Percentiles rank a stretch among this genome's conserved stretches.
phyloP scores from a whole-genome alignment of 139 green algal genomes.

The Monoraphidium neglectum region DNA sequence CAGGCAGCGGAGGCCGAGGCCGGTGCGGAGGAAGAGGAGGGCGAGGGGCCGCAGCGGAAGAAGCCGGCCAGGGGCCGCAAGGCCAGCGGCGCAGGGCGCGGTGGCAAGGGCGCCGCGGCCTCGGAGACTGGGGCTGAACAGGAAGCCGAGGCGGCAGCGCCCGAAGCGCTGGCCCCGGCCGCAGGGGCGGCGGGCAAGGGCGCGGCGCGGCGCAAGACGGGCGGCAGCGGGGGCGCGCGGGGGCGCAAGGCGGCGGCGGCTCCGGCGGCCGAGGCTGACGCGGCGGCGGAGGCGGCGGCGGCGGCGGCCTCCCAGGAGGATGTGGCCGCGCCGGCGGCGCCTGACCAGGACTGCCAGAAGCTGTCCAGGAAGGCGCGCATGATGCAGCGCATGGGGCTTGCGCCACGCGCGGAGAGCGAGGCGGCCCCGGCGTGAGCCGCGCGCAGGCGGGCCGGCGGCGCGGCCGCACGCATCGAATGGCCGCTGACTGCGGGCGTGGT shows the following conservation, averaged over 20 bases:
- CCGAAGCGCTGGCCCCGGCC: too few relatives aligned
- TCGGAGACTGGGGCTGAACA: neutral
- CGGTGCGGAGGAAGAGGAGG: slow-evolving; percentile 3
- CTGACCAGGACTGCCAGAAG: neutral
- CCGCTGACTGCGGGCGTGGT: too few relatives aligned
- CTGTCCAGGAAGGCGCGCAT: slow-evolving; percentile 29
- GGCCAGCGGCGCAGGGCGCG: neutral
- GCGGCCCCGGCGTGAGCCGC: neutral
- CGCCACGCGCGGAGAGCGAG: neutral
- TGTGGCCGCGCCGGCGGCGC: neutral
- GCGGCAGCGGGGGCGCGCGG: too few relatives aligned
- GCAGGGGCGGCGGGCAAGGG: too few relatives aligned
- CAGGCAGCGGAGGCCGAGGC: neutral
- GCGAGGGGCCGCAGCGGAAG: slow-evolving; percentile 3
- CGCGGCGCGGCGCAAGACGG: too few relatives aligned
- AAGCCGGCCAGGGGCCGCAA: neutral
- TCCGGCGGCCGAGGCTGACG: neutral
- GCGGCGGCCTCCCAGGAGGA: neutral
- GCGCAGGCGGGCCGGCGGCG: neutral
- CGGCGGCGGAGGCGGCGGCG: too few relatives aligned
- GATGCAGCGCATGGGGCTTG: slow-evolving; percentile 34
- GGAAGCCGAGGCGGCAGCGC: neutral
- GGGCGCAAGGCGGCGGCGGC: neutral
- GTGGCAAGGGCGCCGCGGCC: neutral
- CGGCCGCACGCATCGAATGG: too few relatives aligned